Conservation (phyloP, 2,329 filamentous ascomycete genomes). For the Talaromyces sp. region DNA sequence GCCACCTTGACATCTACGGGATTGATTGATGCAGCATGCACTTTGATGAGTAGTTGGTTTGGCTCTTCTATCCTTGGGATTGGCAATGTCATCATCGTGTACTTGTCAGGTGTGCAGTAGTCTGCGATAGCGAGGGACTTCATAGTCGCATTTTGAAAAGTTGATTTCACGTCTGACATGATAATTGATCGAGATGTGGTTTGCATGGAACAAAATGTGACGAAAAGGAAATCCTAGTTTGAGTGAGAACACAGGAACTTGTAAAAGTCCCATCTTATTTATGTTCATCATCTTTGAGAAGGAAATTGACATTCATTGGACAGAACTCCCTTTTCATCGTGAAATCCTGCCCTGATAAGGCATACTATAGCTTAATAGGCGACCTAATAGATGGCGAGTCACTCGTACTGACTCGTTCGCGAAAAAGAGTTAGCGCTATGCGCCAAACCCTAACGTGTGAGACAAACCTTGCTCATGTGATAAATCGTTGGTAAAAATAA, state of each 20-base stretch:
- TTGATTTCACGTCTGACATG: not conserved
- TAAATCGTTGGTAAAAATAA: not conserved
- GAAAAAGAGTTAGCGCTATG: not conserved
- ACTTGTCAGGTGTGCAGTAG: not conserved
- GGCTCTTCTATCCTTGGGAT: not conserved
- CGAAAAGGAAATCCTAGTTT: too few species aligned
- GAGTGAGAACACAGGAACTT: not conserved
- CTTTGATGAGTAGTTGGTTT: not conserved
- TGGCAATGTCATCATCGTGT: not conserved
- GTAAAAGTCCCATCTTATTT: not conserved
- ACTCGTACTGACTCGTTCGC: not conserved
- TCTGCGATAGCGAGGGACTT: not conserved
- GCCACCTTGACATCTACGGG: not conserved
- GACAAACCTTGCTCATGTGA: not conserved
- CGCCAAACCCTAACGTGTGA: not conserved
- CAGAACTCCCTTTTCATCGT: not conserved
- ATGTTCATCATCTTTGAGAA: not conserved
- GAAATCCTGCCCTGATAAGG: not conserved
- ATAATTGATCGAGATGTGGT: not conserved
- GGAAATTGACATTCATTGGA: not conserved
- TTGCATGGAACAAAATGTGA: not conserved
- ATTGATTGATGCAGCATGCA: not conserved
- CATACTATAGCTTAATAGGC: too few species aligned
- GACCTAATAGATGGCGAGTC: not conserved
- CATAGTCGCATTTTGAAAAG: not conserved